phyloP scores from a whole-genome alignment of 768 basidiomycete species.

The Daedalea quercina region DNA sequence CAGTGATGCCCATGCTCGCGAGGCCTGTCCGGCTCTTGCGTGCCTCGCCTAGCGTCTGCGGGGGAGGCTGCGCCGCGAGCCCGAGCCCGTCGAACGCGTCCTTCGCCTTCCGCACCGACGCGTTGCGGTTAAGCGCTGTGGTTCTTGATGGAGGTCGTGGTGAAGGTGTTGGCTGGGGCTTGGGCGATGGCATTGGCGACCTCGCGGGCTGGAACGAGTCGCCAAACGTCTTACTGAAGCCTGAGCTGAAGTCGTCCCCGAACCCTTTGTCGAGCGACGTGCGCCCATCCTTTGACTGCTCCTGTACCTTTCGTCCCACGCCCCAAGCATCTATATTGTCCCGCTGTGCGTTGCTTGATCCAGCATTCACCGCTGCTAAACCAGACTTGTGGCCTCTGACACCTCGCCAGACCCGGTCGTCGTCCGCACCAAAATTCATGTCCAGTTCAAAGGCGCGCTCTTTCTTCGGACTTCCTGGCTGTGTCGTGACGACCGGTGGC shows the following conservation, averaged over 20 bases:
- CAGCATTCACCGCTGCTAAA: conserved; percentile 10
- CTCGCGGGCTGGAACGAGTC: conserved; percentile 44
- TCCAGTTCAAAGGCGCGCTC: conserved; percentile 13
- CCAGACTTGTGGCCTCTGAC: conserved; percentile 23
- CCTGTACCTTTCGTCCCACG: conserved; percentile 8
- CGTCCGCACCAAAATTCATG: conserved; percentile 23
- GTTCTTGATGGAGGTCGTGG: conserved; percentile 15
- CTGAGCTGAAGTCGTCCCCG: conserved; percentile 18
- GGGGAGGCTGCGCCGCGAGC: conserved; percentile 38
- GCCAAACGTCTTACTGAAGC: conserved; percentile 40
- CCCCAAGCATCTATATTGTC: conserved; percentile 26
- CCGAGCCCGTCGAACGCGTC: conserved; percentile 82
- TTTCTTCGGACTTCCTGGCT: conserved; percentile 23
- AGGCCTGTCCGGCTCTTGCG: conserved; percentile 65
- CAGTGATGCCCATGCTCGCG: conserved; percentile 30
- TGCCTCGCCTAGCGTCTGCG: conserved; percentile 72
- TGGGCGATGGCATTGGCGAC: conserved; percentile 4
- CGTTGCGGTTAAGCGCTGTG: conserved; percentile 4
- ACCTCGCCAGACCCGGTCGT: conserved; percentile 21
- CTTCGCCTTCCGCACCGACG: conserved; percentile 31
- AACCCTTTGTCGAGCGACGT: conserved; percentile 11
- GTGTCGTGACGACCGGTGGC: conserved; percentile 6
- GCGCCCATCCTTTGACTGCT: conserved; percentile 2
- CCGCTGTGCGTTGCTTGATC: conserved; percentile 4
- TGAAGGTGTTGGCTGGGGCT: conserved; percentile 8